Conservation (phyloP, 768 basidiomycete genomes). For the Leccinum uliginosum region DNA sequence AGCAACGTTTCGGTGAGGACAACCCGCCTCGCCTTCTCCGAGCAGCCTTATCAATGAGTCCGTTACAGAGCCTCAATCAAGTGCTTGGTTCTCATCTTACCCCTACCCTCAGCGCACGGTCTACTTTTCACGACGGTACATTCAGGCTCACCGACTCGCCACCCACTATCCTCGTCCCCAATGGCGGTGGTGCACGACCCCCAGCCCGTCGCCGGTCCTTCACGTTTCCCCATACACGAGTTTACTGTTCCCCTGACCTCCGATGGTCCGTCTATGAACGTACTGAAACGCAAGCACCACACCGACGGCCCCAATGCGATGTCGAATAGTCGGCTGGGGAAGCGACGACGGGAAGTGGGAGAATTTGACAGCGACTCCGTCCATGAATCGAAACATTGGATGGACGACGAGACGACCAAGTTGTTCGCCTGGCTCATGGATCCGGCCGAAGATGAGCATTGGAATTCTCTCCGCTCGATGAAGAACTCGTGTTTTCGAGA, state of each 20-base stretch:
- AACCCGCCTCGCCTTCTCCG: conserved; percentile 17
- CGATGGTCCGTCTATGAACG: conserved; percentile 21
- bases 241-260: conserved; percentile 28
- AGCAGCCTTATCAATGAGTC: conserved; percentile 23
- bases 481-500: conserved; percentile 83
- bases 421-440: conserved; percentile 80
- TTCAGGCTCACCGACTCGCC: conserved; percentile 31
- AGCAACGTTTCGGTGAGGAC: conserved; percentile 55
- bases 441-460: conserved; percentile 65
- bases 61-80: conserved; percentile 51
- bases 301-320: conserved; percentile 29
- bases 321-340: conserved; percentile 23
- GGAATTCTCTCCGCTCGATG: conserved; percentile 71
- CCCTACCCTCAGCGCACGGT: conserved; percentile 33
- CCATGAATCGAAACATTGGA: conserved; percentile 79
- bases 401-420: conserved; percentile 75
- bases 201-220: conserved; percentile 28
- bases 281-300: conserved; percentile 47
- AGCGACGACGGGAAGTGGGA: conserved; percentile 28
- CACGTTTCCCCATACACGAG: conserved; percentile 32
- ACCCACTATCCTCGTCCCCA: conserved; percentile 29
- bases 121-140: conserved; percentile 27
- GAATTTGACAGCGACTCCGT: conserved; percentile 35
- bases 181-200: conserved; percentile 20
- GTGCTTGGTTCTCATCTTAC: conserved; percentile 53